These are phyloP conservation scores for Cephalotrichum gorgonifer DNA, from an alignment of 2,329 filamentous ascomycete genomes.

Conservation along the genomic window DNA sequence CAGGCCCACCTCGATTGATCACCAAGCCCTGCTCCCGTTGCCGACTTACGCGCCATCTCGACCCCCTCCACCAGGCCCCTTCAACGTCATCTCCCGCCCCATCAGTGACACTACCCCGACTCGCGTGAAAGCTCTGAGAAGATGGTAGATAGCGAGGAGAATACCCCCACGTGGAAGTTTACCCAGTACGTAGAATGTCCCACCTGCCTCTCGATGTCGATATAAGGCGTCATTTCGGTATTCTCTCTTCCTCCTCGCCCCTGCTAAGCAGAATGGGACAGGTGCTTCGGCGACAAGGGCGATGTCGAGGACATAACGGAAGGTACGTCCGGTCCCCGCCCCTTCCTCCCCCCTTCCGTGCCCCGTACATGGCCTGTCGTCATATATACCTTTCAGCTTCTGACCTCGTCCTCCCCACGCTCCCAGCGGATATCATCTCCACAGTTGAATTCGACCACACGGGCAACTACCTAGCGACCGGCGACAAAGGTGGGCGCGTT, in stretches of 20 bases:
- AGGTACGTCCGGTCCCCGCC: constrained; percentile 42
- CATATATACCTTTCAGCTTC: background rate
- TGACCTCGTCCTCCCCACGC: background rate
- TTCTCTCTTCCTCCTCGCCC: constrained; percentile 2
- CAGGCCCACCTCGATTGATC: background rate
- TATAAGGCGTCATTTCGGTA: background rate
- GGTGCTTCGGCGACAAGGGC: constrained; percentile 99
- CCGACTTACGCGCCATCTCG: background rate
- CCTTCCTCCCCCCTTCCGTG: background rate
- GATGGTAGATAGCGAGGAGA: constrained; percentile 95
- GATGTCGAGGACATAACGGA: constrained; percentile 99
- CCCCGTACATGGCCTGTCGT: constrained; percentile 1
- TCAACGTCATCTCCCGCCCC: constrained; percentile 8
- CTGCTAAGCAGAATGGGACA: constrained; percentile 24
- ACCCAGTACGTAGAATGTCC: constrained; percentile 66
- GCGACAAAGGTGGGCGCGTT: constrained; percentile 78
- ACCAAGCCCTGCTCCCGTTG: background rate
- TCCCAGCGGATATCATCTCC: constrained; percentile 75
- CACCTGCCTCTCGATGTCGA: constrained; percentile 1
- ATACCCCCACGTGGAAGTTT: constrained; percentile 98
- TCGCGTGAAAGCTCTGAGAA: constrained; percentile 27
- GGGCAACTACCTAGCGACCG: constrained; percentile 81
- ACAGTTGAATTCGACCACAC: constrained; percentile 88
- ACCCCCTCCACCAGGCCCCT: constrained; percentile 7
- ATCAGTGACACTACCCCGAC: constrained; percentile 10